These are phyloP conservation scores for Aspergillus ustus DNA, from an alignment of 2,329 filamentous ascomycete genomes.

Conservation along the genomic window DNA sequence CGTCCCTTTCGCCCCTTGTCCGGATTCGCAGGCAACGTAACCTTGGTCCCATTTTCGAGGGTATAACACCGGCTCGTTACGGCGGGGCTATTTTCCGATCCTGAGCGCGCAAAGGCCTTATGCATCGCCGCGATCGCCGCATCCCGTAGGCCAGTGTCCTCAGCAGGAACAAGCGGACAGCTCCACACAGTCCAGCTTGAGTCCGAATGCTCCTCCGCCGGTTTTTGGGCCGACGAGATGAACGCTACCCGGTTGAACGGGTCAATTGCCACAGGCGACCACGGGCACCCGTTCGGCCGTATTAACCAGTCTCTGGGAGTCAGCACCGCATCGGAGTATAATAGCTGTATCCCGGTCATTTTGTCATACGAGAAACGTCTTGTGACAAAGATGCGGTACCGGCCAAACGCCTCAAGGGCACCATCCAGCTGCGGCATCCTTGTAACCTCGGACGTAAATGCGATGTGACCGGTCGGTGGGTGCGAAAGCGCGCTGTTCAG, in stretches of 20 bases:
- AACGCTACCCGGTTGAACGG: background rate
- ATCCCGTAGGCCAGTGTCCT: background rate
- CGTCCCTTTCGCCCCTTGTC: background rate
- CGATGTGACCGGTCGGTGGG: background rate
- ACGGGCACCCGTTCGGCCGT: background rate
- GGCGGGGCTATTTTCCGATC: background rate
- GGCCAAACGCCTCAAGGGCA: background rate
- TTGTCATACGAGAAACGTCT: background rate
- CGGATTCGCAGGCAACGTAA: background rate
- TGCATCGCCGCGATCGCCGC: background rate
- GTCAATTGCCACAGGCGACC: background rate
- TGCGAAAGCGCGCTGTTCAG: background rate
- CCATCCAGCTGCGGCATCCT: background rate
- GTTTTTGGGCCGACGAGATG: background rate
- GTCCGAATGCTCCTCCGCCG: background rate
- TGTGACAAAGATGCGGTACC: background rate
- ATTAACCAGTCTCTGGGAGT: background rate
- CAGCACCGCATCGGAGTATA: background rate
- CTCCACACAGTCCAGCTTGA: background rate
- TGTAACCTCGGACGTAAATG: background rate
- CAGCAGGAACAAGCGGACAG: background rate
- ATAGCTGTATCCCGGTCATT: background rate
- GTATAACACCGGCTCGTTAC: background rate
- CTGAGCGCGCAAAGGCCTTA: background rate
- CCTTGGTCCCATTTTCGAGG: background rate